Evolutionary conservation across 192 early-diverging fungal species (phyloP), one percentile per base, ranked within the genome.

Genomic region (Endogone sp.): DNA sequence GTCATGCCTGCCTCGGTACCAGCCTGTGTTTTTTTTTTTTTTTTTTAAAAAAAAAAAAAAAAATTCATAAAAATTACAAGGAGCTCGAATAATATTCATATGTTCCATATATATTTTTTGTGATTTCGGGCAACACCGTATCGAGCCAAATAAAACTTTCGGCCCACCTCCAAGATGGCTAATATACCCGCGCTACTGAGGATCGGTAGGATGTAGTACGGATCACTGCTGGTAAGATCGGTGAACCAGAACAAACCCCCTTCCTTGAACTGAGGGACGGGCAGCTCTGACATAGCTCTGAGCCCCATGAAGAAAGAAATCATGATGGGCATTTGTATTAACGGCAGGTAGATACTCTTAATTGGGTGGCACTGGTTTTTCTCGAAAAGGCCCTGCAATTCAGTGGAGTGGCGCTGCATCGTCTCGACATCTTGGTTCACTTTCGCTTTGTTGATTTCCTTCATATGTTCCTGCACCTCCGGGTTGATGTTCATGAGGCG

Each of bases 231-330:
- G 0, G 92, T 83, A 83, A 99, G 70, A 81, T 99, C 89, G 3
- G 85, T 86, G 73, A 99, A 91, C 94, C 95, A 99, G 55, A 73
- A 67, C 2, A 89, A 57, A 29, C 95, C 95, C 22, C 91, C 93
- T 2, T 84, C 87, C 62, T 75, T 29, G 75, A 96, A 87, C 54
- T 93, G 91, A 20, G 95, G 92, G 3, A 96, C 89, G 13, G 92
- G 90, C 22, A 93, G 66, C 11, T 83, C 81, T 6, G 92, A 89
- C 92, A 99, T 92, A 23, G 80, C 86, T 68, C 86, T 80, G 58
- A 98, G 64, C 2, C 87, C 95, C 66, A 93, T 83, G 65, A 96
- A 99, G 76, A 94, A 89, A 11, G 81, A 79, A 66, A 99, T 86
- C 80, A 94, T 90, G 25, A 97, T 77, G 25, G 94, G 94, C 13